Base-by-base conservation (phyloP, 306 rosid species). In the Urtica urens region DNA sequence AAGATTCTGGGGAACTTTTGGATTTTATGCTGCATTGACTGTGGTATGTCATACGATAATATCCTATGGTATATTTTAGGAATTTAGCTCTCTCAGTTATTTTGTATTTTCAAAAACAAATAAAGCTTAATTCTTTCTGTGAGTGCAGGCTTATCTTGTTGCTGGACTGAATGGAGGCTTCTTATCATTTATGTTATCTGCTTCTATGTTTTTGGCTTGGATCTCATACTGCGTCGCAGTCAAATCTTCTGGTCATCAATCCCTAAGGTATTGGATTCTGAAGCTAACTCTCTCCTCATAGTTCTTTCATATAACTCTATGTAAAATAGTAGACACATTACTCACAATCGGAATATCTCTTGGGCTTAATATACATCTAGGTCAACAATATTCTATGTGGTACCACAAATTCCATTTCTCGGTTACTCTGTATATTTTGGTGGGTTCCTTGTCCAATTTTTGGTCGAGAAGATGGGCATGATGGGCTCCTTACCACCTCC, bases 381-480 rank as follows among this genome's bases (percentile, higher is more conserved):
- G 85, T 71, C 95, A 60, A 67, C 84, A 38, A 43, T 78, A 51
- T 71, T 71, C 57, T 85, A 85, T 65, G 49, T 82, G 65, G 51
- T 82, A 46, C 94, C 99, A 67, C 62, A 82, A 45, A 63, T 92
- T 71, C 99, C 99, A 51, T 71, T 70, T 70, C 66, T 92, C 40
- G 71, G 78, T 15, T 85, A 85, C 61, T 58, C 81, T 49, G 94
- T 82, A 53, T 92, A 85, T 73, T 92, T 85, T 64, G 94, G 94
- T 53, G 99, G 87, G 49, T 75, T 85, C 70, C 77, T 92, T 69
- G 35, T 70, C 54, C 94, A 85, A 70, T 92, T 92, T 75, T 23
- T 82, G 56, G 72, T 85, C 15, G 99, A 92, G 79, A 85, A 82
- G 86, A 79, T 78, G 92, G 99, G 99, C 53, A 92, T 92, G 99